Evolutionary conservation across 352 stramenopile genomes (phyloP).

Genomic region (Phytophthora europaea): DNA sequence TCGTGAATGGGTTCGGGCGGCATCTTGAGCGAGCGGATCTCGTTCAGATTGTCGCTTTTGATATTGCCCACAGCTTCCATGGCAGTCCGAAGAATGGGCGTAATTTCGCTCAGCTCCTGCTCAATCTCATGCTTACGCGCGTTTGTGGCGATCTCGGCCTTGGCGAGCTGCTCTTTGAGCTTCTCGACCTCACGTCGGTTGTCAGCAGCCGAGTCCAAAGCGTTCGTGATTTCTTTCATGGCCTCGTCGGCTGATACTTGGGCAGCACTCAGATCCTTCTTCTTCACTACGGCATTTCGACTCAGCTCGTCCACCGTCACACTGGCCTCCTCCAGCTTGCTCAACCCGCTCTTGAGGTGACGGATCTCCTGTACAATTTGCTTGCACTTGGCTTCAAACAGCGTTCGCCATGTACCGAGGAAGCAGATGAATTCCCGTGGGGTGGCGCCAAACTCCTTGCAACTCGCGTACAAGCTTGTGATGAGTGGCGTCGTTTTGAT

Average conservation of each 20-base stretch:
- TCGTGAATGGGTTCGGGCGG: slow-evolving; percentile 96
- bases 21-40: slow-evolving; percentile 96
- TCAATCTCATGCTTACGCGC: slow-evolving; percentile 94
- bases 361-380: slow-evolving; percentile 89
- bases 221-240: slow-evolving; percentile 97
- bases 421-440: slow-evolving; percentile 91
- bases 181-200: slow-evolving; percentile 93
- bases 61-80: slow-evolving; percentile 95
- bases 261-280: slow-evolving; percentile 89
- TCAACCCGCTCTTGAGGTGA: slow-evolving; percentile 91
- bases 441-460: slow-evolving; percentile 76
- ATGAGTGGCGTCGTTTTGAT: slow-evolving; percentile 68
- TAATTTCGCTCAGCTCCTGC: slow-evolving; percentile 92
- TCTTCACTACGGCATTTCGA: slow-evolving; percentile 89
- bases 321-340: slow-evolving; percentile 93
- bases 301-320: slow-evolving; percentile 93
- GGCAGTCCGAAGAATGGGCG: slow-evolving; percentile 91
- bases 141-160: slow-evolving; percentile 91
- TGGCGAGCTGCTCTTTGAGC: slow-evolving; percentile 91
- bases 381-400: slow-evolving; percentile 87
- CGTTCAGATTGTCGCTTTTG: slow-evolving; percentile 96
- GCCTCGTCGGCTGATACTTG: slow-evolving; percentile 93
- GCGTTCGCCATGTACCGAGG: slow-evolving; percentile 75
- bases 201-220: slow-evolving; percentile 88
- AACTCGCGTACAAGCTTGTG: slow-evolving; percentile 70